phyloP scores from a whole-genome alignment of 331 rosid species.

The Stylosanthes scabra region DNA sequence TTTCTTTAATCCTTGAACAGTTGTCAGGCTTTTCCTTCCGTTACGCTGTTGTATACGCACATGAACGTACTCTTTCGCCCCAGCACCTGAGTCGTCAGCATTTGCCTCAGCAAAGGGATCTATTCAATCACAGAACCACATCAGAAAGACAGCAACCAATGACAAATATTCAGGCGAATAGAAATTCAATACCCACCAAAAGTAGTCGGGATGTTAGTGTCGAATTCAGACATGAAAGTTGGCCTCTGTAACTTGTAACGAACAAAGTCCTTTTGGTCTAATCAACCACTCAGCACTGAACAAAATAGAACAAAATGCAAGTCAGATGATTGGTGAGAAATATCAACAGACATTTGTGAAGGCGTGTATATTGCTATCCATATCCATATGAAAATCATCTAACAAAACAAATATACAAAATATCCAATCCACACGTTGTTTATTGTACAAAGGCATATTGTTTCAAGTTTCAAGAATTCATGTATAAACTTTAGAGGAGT shows the following conservation, averaged over 20 bases:
- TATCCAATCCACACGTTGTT: neutral
- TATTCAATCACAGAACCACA: slow-evolving; percentile 41
- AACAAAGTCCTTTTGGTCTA: slow-evolving; percentile 28
- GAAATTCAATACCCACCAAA: slow-evolving; percentile 58
- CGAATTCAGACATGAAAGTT: slow-evolving; percentile 89
- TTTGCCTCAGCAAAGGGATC: slow-evolving; percentile 99
- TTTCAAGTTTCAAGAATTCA: neutral
- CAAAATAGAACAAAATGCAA: neutral
- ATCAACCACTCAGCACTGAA: slow-evolving; percentile 52
- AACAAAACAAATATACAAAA: neutral
- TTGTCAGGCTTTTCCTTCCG: slow-evolving; percentile 92
- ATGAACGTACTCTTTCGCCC: slow-evolving; percentile 90
- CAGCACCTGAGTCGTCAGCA: slow-evolving; percentile 98
- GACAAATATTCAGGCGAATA: neutral
- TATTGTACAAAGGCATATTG: slow-evolving; percentile 10
- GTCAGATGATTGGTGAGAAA: slow-evolving; percentile 17
- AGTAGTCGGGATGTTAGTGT: slow-evolving; percentile 63
- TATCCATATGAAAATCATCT: slow-evolving; percentile 1
- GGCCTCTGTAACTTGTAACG: slow-evolving; percentile 44
- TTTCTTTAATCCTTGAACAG: slow-evolving; percentile 91
- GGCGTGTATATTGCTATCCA: neutral
- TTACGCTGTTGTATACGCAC: slow-evolving; percentile 91
- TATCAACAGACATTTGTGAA: neutral
- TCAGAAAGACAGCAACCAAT: slow-evolving; percentile 17
- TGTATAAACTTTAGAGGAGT: no score